Base-by-base conservation (phyloP, 441 rosid species). In the Mallotus repandus region DNA sequence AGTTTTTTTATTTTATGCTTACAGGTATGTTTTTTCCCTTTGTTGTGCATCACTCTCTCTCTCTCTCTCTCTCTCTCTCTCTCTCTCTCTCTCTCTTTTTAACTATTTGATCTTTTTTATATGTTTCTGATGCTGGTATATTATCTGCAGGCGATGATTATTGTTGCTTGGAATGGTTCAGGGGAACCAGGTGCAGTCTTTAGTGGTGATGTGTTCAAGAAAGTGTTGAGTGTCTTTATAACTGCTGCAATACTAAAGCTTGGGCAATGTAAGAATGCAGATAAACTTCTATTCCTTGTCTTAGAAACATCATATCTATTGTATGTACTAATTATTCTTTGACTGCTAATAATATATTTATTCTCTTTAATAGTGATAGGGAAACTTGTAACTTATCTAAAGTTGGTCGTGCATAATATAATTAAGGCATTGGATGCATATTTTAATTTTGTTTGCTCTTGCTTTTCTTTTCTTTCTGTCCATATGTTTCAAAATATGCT, bases 221-320 rank as follows among this genome's bases (percentile, higher is more conserved):
- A 89, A 87, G 91, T 88, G 50, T 80, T 92, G 84, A 92, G 96
- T 66, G 85, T 92, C 72, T 96, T 96, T 75, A 96, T 96, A 74
- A 94, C 99, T 46, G 99, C 99, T 82, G 97, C 99, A 29, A 84
- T 94, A 79, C 71, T 96, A 82, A 94, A 96, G 87, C 96, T 94
- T 80, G 98, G 98, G 46, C 98, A 94, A 92, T 98, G 99, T 92
- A 82, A 55, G 82, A 61, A 12, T 35, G 32, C 59, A 68, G 14
- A 4, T 22, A 11, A 29, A 60, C 66, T 48, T 66, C 35, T 66
- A n/a, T 54, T 68, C 45, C 7, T 13, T 38, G 14, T 74, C 50
- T n/a, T 75, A 63, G 54, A 45, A 18, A 48, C 56, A 12, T 65
- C 56, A 6, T 38, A 15, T 62, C 7, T 5, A 69, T 72, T 3